These are phyloP conservation scores for Talaromyces thailandensis DNA, from an alignment of 495 filamentous ascomycete genomes.

Conservation along the genomic window DNA sequence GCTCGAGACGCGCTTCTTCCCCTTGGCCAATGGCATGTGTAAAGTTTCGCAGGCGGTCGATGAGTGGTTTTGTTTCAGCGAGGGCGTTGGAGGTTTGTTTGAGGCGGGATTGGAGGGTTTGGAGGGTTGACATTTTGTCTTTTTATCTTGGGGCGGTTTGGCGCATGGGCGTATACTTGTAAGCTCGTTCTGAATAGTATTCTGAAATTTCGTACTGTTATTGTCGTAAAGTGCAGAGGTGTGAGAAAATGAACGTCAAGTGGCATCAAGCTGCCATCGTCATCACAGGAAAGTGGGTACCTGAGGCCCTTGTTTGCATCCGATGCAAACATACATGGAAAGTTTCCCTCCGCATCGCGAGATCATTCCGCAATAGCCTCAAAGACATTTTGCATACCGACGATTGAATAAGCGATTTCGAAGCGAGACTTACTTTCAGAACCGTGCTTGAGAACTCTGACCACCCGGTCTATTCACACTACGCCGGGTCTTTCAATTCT, in stretches of 20 bases:
- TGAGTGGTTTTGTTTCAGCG: constrained; percentile 60
- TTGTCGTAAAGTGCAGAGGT: neutral
- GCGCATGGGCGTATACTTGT: neutral
- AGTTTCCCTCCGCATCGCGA: neutral
- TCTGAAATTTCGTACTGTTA: neutral
- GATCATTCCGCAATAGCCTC: neutral
- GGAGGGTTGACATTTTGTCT: constrained; percentile 38
- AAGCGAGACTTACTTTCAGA: neutral
- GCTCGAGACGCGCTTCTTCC: constrained; percentile 62
- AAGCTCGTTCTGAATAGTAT: neutral
- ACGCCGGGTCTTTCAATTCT: neutral
- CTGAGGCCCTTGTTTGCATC: neutral
- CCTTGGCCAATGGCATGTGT: constrained; percentile 51
- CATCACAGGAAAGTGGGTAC: neutral
- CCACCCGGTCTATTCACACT: neutral
- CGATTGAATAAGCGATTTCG: neutral
- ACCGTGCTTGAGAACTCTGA: neutral
- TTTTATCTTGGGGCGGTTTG: neutral
- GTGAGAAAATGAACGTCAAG: neutral
- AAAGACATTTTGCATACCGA: neutral
- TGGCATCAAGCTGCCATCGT: neutral
- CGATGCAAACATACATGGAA: neutral
- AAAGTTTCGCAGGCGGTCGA: constrained; percentile 62
- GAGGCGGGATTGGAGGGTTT: constrained; percentile 57
- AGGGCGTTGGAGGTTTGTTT: constrained; percentile 59